Base-by-base conservation (phyloP, 192 early-diverging fungal genomes). In the Borealophlyctis nickersoniae region DNA sequence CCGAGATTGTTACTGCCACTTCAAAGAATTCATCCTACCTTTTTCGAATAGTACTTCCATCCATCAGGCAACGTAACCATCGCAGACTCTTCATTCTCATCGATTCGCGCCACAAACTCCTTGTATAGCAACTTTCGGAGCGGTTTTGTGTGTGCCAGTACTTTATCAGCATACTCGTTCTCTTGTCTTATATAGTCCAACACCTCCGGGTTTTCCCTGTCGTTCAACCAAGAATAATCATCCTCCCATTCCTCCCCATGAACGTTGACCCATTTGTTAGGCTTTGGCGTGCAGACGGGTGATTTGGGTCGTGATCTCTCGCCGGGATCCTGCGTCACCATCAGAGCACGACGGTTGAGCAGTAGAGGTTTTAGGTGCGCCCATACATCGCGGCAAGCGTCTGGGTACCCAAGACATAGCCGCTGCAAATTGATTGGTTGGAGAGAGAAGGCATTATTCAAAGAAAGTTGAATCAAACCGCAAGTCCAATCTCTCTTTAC, bases 51-150 rank as follows among this genome's bases (percentile, higher is more conserved):
- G 60, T 86, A 86, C 19, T 58, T 72, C 72, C 71, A 86, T 11
- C 80, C 81, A 59, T 85, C 84, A 31, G 71, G 65, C 19, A 85
- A 56, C 0, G 69, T 68, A 0, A 82, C 73, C 9, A 48, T 58
- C 0, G 80, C 73, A 16, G 82, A 76, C 52, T 73, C 62, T 57
- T 84, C 83, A 28, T 69, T 67, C 26, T 81, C 78, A 56, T 86
- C 80, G 11, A 86, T 50, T 16, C 83, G 67, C n/a, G 78, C 78
- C 19, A 86, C 78, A 69, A 86, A 86, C 58, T 86, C 84, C 60
- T 79, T 83, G 60, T 85, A 85, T 22, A 84, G 65, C n/a, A 79
- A 52, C 27, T 73, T 77, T 58, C 82, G 82, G 24, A 85, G 56
- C 1, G 82, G 75, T 28, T 74, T 77, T 1, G 82, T 77, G 54